Evolutionary conservation across 306 rosid genomes (phyloP), one percentile per base, ranked within the genome.

Genomic region (Nissolia schottii): DNA sequence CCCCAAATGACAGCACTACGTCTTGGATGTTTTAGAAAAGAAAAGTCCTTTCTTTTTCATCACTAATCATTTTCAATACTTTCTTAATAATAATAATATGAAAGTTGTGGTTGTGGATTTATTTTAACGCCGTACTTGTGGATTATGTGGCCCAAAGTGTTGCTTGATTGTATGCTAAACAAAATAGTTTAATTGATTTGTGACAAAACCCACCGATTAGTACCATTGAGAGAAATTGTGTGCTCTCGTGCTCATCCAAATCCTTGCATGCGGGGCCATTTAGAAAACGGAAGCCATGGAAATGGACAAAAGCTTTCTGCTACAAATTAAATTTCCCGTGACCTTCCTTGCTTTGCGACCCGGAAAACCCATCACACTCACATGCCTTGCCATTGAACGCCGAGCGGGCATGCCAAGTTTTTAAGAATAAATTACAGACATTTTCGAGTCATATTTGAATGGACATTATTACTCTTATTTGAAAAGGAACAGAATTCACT

Each of bases 221-320:
- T 53, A 5, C n/a, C n/a, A n/a, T n/a, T 22, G 56, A 76, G 50
- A 82, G 40, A 54, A n/a, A 74, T 71, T 69, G 57, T 70, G 25
- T 20, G 29, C 45, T 22, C 45, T 22, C 74, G 13, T 73, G 46
- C 45, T 77, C 58, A 28, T 73, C 80, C 75, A 85, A 76, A 54
- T n/a, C 54, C 7, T 61, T 72, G 83, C 50, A 68, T n/a, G n/a
- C n/a, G 90, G 84, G 89, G n/a, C 86, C 82, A 61, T 49, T n/a
- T 35, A 46, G 41, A 49, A 61, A 71, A 71, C 55, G 63, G 43
- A 65, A 66, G 59, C 70, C 41, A 59, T 60, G 41, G 62, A 77
- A 55, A 49, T 70, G 68, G 85, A 84, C 85, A 77, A 87, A 77
- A 81, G n/a, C 64, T 71, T 55, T 51, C 79, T 77, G 74, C 85